These are phyloP conservation scores for Hygrophoropsis aurantiaca DNA, from an alignment of 768 basidiomycete species.

Conservation along the genomic window DNA sequence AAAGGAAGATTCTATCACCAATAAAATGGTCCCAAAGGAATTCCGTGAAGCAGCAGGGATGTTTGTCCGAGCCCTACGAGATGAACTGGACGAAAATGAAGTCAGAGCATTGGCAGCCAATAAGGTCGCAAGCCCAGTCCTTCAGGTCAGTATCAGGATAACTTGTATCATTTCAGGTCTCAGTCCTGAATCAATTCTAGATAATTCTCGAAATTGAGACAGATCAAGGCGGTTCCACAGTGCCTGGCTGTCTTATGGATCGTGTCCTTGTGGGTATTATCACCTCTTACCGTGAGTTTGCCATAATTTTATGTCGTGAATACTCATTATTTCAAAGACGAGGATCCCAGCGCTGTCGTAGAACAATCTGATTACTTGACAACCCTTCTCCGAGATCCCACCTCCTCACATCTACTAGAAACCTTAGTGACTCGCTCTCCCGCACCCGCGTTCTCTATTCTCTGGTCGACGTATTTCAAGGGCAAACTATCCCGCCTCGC, in stretches of 20 bases:
- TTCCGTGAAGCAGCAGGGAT: conserved; percentile 47
- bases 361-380: conserved; percentile 77
- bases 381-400: conserved; percentile 80
- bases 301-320: neutral
- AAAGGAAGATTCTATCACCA: conserved; percentile 30
- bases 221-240: conserved; percentile 55
- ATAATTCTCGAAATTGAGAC: conserved; percentile 84
- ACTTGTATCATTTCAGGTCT: conserved; percentile 7
- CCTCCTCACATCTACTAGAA: conserved; percentile 90
- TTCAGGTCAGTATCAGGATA: conserved; percentile 52
- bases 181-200: conserved; percentile 37
- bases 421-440: conserved; percentile 68
- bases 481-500: conserved; percentile 73
- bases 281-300: conserved; percentile 55
- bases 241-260: conserved; percentile 77
- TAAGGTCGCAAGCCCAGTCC: conserved; percentile 73
- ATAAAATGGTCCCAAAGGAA: conserved; percentile 37
- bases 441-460: conserved; percentile 50
- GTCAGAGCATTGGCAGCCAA: conserved; percentile 73
- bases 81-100: conserved; percentile 64
- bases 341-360: conserved; percentile 32
- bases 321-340: conserved; percentile 31
- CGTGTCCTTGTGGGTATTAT: conserved; percentile 75
- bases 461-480: conserved; percentile 81
- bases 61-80: conserved; percentile 52